Evolutionary conservation across 345 rosid genomes (phyloP), one percentile per base, ranked within the genome.

Genomic region (Raphanus raphanistrum): DNA sequence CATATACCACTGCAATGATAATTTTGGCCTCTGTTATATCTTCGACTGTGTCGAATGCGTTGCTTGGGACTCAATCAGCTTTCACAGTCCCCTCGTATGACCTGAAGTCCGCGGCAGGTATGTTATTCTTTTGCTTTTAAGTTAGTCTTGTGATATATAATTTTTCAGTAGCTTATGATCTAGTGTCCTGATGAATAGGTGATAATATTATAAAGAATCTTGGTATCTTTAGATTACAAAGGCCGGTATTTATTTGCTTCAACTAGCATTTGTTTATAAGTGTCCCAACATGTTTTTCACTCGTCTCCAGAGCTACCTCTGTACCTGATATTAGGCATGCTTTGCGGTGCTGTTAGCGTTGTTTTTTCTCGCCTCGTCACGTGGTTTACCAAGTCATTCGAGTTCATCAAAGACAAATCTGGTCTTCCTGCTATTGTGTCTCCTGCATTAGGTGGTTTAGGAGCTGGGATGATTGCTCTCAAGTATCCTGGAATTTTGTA

Each of bases 21-120:
- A 90, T 95, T 65, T 85, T 91, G 83, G 99, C 98, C 58, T 95
- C 98, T 48, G 94, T 95, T 55, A 84, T 95, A 82, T 92, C 99
- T 71, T 90, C 98, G 69, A 95, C 99, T 52, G 96, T 91, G 54
- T 95, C 98, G 59, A 95, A 88, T 85, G 97, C 88, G 10, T 81
- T 91, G 58, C 90, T 95, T 68, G 97, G 96, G 77, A 88, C 97
- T 31, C 87, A 95, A 81, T 88, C 98, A 68, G 90, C 97, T 79
- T 95, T 95, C 74, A 92, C 97, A 0, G 97, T 95, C 84, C 97
- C 99, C 5, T 67, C 90, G 4, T 95, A 95, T 71, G 99, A 95
- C 82, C 81, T 95, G 83, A 95, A 95, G 85, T 95, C 98, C 35
- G 99, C 98, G 81, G 98, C 99, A 61, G 99, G 98, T 92, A 83